Conservation (phyloP, 208 protist genomes). For the Trypanosoma scelopori region DNA sequence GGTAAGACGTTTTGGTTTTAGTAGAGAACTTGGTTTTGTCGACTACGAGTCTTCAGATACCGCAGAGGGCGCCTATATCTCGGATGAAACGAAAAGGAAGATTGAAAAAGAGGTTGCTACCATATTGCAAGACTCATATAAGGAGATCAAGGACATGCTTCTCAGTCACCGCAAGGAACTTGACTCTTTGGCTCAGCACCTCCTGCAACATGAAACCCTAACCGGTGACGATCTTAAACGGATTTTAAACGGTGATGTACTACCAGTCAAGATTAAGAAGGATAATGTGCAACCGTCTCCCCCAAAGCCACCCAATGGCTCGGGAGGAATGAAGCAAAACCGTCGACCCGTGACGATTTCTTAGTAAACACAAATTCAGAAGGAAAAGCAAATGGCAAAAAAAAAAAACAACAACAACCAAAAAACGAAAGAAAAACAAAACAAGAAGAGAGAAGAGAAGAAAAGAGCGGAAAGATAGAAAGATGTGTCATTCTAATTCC, state of each 20-base stretch:
- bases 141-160: constrained; percentile 71
- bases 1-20: constrained; percentile 92
- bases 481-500: not conserved
- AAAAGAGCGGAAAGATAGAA: not conserved
- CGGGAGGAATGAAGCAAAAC: constrained; percentile 23
- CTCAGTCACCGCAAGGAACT: constrained; percentile 61
- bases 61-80: constrained; percentile 87
- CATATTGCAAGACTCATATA: constrained; percentile 74
- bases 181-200: constrained; percentile 73
- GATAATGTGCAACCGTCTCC: constrained; percentile 21
- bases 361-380: constrained; percentile 12
- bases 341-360: constrained; percentile 46
- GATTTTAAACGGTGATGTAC: constrained; percentile 72
- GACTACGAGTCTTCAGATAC: constrained; percentile 81
- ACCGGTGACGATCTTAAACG: constrained; percentile 73
- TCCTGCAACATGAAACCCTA: constrained; percentile 88
- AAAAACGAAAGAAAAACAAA: not conserved
- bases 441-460: not conserved
- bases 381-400: too few relatives aligned
- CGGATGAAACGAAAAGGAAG: constrained; percentile 84
- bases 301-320: constrained; percentile 21
- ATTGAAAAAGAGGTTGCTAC: constrained; percentile 83
- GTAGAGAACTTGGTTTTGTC: constrained; percentile 77
- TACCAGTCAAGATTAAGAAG: constrained; percentile 45
- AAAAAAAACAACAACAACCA: not conserved